phyloP scores from a whole-genome alignment of 495 filamentous ascomycete genomes.

The Podospora appendiculata region DNA sequence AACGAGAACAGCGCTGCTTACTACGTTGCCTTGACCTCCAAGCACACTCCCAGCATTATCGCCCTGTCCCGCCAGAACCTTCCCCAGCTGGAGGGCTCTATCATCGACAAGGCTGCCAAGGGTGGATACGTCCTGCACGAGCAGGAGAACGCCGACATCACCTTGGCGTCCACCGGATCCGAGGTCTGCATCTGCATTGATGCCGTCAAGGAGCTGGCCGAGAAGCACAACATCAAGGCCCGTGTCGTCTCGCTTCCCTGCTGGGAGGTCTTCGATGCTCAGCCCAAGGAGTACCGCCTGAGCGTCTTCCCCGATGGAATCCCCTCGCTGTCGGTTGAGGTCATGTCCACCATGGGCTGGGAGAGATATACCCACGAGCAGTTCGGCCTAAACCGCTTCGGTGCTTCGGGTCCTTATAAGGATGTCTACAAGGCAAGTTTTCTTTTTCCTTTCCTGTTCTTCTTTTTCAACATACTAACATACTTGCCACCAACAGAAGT shows the following conservation, averaged over 20 bases:
- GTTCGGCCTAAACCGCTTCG: constrained; percentile 97
- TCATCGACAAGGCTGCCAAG: constrained; percentile 79
- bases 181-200: constrained; percentile 93
- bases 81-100: constrained; percentile 90
- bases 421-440: constrained; percentile 83
- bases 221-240: constrained; percentile 79
- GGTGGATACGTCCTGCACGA: constrained; percentile 91
- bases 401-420: constrained; percentile 94
- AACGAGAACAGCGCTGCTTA: constrained; percentile 98
- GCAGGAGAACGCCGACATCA: constrained; percentile 74
- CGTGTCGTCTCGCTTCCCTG: constrained; percentile 95
- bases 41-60: constrained; percentile 85
- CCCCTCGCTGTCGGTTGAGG: constrained; percentile 88
- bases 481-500: constrained; percentile 57
- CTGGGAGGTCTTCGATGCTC: constrained; percentile 94
- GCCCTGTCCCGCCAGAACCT: constrained; percentile 98
- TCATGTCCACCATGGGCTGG: constrained; percentile 89
- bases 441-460: background rate
- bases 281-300: constrained; percentile 89
- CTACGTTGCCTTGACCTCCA: constrained; percentile 87
- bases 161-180: constrained; percentile 89
- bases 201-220: constrained; percentile 80
- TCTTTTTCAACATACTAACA: constrained; percentile 5
- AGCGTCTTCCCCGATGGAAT: constrained; percentile 89
- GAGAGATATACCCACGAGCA: constrained; percentile 98